These are phyloP conservation scores for Somion occarium DNA, from an alignment of 1,284 basidiomycete species.

Conservation along the genomic window DNA sequence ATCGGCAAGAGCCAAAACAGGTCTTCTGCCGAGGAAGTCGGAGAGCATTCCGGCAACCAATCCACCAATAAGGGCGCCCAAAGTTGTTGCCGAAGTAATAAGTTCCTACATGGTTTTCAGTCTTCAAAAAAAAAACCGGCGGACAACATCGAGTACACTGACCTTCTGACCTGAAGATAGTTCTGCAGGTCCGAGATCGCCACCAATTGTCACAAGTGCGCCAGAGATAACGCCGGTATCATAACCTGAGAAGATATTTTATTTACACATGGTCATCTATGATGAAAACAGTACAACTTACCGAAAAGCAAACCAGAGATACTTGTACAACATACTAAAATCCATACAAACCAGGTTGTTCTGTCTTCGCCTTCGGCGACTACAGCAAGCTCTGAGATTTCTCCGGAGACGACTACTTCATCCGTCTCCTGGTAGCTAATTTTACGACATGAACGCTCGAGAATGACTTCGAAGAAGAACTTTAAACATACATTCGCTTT, in stretches of 20 bases:
- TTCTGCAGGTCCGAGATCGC: conserved; percentile 56
- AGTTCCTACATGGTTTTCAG: too few species aligned
- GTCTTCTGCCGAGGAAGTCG: conserved; percentile 68
- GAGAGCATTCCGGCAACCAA: conserved; percentile 67
- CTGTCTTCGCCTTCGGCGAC: conserved; percentile 67
- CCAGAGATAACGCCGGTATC: conserved; percentile 81
- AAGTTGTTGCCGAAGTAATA: conserved; percentile 77
- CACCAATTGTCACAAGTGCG: conserved; percentile 67
- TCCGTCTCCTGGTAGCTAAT: conserved; percentile 22
- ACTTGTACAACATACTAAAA: conserved; percentile 58
- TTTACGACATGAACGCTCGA: neutral
- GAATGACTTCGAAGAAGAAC: neutral
- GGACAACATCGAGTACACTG: conserved; percentile 7
- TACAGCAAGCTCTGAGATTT: conserved; percentile 57
- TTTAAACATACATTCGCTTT: neutral
- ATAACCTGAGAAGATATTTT: conserved; percentile 46
- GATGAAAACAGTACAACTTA: conserved; percentile 27
- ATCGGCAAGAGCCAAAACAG: conserved; percentile 68
- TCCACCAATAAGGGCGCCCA: conserved; percentile 75
- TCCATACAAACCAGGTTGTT: conserved; percentile 69
- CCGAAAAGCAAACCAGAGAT: conserved; percentile 79
- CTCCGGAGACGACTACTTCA: conserved; percentile 33
- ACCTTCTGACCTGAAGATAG: conserved; percentile 69
- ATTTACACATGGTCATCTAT: conserved; percentile 3
- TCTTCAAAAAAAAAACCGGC: neutral